Evolutionary conservation across 2,329 filamentous ascomycete species (phyloP), one percentile per base, ranked within the genome.

Genomic region (Paracamarosporium sp.): DNA sequence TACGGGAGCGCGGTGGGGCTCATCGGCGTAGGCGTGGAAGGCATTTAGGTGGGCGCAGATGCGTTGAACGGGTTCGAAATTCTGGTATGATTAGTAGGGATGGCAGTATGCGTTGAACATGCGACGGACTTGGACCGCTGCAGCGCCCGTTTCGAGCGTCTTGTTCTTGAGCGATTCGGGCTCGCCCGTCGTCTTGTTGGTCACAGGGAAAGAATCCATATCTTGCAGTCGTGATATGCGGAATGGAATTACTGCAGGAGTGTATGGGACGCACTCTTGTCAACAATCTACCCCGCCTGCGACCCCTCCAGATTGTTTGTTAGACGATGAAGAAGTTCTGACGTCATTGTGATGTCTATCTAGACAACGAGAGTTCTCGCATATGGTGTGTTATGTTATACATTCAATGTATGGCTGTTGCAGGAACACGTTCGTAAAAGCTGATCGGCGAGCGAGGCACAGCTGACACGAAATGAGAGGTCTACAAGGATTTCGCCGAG

Each of bases 1-100:
- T 1, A 96, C 88, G 36, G 81, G 83, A 13, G 55, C 51, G 6
- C 90, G 86, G 1, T 79, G 83, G 0, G 88, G 86, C 44, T 94
- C 90, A 25, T 86, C 83, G n/a, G 88, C 88, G 70, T 95, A 95
- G 46, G 88, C 86, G 70, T 96, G 92, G 70, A 93, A 93, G n/a
- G 91, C 92, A 67, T 95, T 93, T 1, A 96, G 82, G 70, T 94
- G 91, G 1, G 90, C 91, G 76, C 92, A 95, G 47, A 96, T 84
- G 52, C 87, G 85, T 67, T 91, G 89, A 6, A 92, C 77, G 0
- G 92, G 91, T 0, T 83, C 80, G 73, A 96, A 92, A 62, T 86
- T 83, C 84, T 88, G 36, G 9, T 9, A 4, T 6, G 12, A 7
- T 53, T n/a, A 41, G 27, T 35, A 53, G 4, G 46, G n/a, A 20